Percentiles rank a stretch among this genome's conserved stretches.
These are phyloP conservation scores for Entoloma clypeatum DNA, from an alignment of 1,284 basidiomycete species.

Conservation along the genomic window DNA sequence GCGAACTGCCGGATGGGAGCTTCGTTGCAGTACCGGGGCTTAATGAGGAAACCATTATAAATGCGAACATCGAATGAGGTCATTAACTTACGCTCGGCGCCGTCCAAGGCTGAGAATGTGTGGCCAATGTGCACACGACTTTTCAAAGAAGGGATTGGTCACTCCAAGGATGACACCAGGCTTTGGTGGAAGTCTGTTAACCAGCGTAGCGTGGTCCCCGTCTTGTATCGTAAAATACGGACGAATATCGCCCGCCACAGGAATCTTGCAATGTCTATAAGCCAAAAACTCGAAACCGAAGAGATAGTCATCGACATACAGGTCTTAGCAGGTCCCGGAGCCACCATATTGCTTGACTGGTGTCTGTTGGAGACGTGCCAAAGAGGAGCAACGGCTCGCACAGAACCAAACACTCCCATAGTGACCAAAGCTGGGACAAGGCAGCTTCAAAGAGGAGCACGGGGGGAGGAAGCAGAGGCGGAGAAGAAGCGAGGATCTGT, in stretches of 20 bases:
- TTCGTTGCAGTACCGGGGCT: constrained; percentile 13
- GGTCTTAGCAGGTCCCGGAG: constrained; percentile 85
- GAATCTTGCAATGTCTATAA: constrained; percentile 50
- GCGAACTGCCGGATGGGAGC: constrained; percentile 21
- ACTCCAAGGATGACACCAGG: constrained; percentile 85
- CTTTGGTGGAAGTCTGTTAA: constrained; percentile 83
- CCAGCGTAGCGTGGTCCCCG: constrained; percentile 70
- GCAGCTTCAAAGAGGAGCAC: constrained; percentile 73
- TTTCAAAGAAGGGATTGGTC: constrained; percentile 93
- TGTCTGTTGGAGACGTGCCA: constrained; percentile 75
- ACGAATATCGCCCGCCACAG: constrained; percentile 80
- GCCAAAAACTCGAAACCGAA: not conserved
- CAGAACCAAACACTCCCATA: constrained; percentile 90
- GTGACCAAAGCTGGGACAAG: constrained; percentile 81
- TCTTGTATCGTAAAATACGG: constrained; percentile 98
- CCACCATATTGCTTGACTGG: constrained; percentile 88
- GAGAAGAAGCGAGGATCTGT: constrained; percentile 77
- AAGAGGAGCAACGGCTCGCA: constrained; percentile 89
- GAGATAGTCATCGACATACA: constrained; percentile 37
- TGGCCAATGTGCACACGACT: constrained; percentile 89
- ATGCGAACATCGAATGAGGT: no score
- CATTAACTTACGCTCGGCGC: constrained; percentile 35
- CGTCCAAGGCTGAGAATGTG: constrained; percentile 74
- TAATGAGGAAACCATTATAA: constrained; percentile 4
- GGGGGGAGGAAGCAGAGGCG: constrained; percentile 66